A percentile compares a stretch with the other conserved stretches of the same genome.
Evolutionary conservation across 176 grass and related monocot genomes (phyloP).

Genomic region (Eragrostis nindensis): DNA sequence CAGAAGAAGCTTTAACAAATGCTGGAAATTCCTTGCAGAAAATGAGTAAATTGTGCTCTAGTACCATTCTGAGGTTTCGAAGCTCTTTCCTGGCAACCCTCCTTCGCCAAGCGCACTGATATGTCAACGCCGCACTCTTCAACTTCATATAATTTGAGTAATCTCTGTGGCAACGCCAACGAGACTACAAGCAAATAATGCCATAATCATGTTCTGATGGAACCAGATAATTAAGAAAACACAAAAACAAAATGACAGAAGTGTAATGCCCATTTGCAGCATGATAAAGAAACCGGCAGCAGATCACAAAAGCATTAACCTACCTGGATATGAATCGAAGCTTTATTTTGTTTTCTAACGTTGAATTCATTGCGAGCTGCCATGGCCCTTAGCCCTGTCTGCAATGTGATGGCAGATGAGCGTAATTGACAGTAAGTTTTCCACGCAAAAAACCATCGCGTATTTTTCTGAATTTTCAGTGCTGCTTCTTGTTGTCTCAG

Average conservation of each 20-base stretch:
- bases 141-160: constrained; percentile 61
- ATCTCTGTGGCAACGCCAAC: constrained; percentile 68
- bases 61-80: constrained; percentile 87
- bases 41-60: constrained; percentile 30
- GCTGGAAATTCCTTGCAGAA: constrained; percentile 22
- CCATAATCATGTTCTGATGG: constrained; percentile 31
- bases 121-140: constrained; percentile 70
- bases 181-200: constrained; percentile 49
- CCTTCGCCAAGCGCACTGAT: constrained; percentile 88
- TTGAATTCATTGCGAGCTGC: constrained; percentile 66
- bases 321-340: constrained; percentile 82
- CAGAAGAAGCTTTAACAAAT: constrained; percentile 24
- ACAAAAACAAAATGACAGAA: constrained; percentile 25
- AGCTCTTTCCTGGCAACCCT: constrained; percentile 82
- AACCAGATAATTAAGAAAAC: constrained; percentile 21
- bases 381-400: constrained; percentile 76
- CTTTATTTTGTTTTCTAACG: constrained; percentile 78
- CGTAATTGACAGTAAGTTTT: constrained; percentile 65
- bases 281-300: constrained; percentile 35
- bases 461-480: constrained; percentile 86
- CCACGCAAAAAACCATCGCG: constrained; percentile 66
- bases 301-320: constrained; percentile 16
- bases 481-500: constrained; percentile 83
- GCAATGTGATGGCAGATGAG: constrained; percentile 68
- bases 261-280: constrained; percentile 26